phyloP scores from a whole-genome alignment of 768 basidiomycete genomes.

The Pulveroboletus frians region DNA sequence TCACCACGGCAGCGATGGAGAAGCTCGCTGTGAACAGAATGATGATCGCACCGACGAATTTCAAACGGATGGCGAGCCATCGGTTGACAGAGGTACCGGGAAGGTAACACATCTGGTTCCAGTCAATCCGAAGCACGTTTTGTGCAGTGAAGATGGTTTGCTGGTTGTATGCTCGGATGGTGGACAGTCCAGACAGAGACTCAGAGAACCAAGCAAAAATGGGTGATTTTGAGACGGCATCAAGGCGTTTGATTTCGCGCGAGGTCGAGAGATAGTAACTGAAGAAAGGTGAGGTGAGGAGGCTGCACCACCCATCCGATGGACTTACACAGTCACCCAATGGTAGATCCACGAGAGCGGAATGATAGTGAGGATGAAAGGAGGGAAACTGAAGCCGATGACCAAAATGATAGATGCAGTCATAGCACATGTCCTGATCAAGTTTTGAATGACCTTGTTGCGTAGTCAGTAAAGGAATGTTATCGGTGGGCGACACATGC shows the following conservation, averaged over 20 bases:
- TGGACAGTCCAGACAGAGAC: slow-evolving; percentile 67
- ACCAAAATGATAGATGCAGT: slow-evolving; percentile 62
- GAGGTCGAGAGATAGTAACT: slow-evolving; percentile 88
- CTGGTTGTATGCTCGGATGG: slow-evolving; percentile 77
- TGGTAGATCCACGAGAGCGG: slow-evolving; percentile 79
- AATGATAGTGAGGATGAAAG: slow-evolving; percentile 68
- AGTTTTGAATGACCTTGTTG: slow-evolving; percentile 52
- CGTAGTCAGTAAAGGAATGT: background rate
- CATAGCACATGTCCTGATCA: slow-evolving; percentile 59
- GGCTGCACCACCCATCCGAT: background rate
- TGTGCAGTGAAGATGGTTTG: slow-evolving; percentile 60
- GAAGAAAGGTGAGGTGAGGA: background rate
- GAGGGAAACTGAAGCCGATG: slow-evolving; percentile 77
- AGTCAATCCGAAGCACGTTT: slow-evolving; percentile 73
- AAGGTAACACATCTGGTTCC: slow-evolving; percentile 77
- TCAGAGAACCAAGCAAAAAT: slow-evolving; percentile 90
- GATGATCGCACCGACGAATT: slow-evolving; percentile 77
- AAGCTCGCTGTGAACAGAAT: slow-evolving; percentile 68
- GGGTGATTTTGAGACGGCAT: slow-evolving; percentile 84
- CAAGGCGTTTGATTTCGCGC: slow-evolving; percentile 82
- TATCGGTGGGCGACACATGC: background rate
- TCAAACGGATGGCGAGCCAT: slow-evolving; percentile 81
- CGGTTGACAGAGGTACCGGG: slow-evolving; percentile 72
- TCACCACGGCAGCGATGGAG: slow-evolving; percentile 64
- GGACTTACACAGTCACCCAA: slow-evolving; percentile 70